Percentiles rank a stretch among this genome's conserved stretches.
Conservation (phyloP, 805 yeast species). For the Saccharomycopsis olivae region DNA sequence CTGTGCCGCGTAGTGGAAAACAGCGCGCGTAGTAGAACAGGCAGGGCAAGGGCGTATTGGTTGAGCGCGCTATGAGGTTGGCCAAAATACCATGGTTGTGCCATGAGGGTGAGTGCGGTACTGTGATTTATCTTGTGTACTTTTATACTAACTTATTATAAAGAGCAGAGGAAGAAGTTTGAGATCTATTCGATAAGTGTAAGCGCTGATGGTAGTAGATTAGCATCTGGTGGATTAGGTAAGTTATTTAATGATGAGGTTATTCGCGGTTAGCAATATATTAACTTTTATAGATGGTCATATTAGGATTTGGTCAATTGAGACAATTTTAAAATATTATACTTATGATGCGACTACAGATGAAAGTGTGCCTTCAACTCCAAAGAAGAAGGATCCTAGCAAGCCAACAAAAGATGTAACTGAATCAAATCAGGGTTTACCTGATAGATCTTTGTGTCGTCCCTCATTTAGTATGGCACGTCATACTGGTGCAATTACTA, state of each 20-base stretch:
- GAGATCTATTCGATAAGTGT: constrained; percentile 81
- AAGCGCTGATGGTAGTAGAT: constrained; percentile 68
- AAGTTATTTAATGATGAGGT: not conserved
- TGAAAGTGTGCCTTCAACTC: no score
- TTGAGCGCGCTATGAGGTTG: constrained; percentile 56
- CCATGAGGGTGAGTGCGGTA: constrained; percentile 34
- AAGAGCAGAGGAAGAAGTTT: constrained; percentile 68
- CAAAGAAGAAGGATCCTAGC: not conserved
- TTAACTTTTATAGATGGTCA: constrained; percentile 44
- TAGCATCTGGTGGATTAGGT: constrained; percentile 87
- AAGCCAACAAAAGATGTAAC: no score
- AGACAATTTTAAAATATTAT: constrained; percentile 37
- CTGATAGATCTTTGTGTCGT: constrained; percentile 27
- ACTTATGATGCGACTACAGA: no score
- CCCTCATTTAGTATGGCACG: constrained; percentile 88
- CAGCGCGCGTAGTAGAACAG: no score
- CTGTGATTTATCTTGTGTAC: not conserved
- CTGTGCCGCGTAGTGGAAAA: no score
- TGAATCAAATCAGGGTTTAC: no score
- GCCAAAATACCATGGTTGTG: constrained; percentile 64
- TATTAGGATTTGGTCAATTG: constrained; percentile 78
- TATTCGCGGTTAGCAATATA: not conserved
- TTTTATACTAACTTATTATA: constrained; percentile 7
- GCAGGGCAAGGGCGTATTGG: no score
- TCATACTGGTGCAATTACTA: constrained; percentile 95